Evolutionary conservation across 1,284 basidiomycete species (phyloP).

Genomic region (Coriolopsis trogii): DNA sequence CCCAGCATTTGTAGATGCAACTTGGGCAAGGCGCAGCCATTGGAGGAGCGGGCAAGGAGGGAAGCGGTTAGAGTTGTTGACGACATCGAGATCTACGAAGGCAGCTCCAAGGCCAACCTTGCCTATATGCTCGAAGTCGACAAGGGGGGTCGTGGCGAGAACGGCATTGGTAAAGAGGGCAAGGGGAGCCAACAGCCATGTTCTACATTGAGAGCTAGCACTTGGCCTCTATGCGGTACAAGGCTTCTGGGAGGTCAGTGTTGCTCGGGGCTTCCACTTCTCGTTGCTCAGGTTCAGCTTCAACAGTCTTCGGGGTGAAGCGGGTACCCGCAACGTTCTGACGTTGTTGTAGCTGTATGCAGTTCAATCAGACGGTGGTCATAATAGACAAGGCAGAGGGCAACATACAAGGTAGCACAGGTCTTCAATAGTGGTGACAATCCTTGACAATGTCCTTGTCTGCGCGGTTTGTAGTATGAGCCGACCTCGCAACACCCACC

Average conservation of each 20-base stretch:
- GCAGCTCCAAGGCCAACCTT: conserved; percentile 84
- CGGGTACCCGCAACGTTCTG: conserved; percentile 78
- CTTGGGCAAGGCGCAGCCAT: conserved; percentile 63
- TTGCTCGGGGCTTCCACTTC: conserved; percentile 58
- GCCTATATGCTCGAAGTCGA: conserved; percentile 93
- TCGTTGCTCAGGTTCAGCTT: conserved; percentile 50
- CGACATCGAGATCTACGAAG: conserved; percentile 84
- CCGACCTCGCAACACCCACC: conserved; percentile 71
- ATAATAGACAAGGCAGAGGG: conserved; percentile 8
- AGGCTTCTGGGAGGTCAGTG: conserved; percentile 81
- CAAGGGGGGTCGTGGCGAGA: conserved; percentile 68
- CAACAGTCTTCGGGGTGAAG: conserved; percentile 80
- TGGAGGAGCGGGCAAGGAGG: conserved; percentile 64
- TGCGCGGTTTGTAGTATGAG: conserved; percentile 43
- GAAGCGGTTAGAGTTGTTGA: conserved; percentile 67
- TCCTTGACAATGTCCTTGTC: conserved; percentile 53
- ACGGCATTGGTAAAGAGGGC: conserved; percentile 40
- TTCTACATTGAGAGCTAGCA: conserved; percentile 61
- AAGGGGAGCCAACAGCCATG: conserved; percentile 20
- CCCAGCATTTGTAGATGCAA: conserved; percentile 73
- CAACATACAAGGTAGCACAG: conserved; percentile 64
- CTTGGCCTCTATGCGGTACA: conserved; percentile 87
- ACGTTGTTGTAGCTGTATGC: conserved; percentile 70
- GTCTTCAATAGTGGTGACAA: conserved; percentile 73
- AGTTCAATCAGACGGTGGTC: neutral